A percentile compares a stretch with the other conserved stretches of the same genome.
These are phyloP conservation scores for Agroathelia rolfsii DNA, from an alignment of 1,284 basidiomycete genomes.

Conservation along the genomic window DNA sequence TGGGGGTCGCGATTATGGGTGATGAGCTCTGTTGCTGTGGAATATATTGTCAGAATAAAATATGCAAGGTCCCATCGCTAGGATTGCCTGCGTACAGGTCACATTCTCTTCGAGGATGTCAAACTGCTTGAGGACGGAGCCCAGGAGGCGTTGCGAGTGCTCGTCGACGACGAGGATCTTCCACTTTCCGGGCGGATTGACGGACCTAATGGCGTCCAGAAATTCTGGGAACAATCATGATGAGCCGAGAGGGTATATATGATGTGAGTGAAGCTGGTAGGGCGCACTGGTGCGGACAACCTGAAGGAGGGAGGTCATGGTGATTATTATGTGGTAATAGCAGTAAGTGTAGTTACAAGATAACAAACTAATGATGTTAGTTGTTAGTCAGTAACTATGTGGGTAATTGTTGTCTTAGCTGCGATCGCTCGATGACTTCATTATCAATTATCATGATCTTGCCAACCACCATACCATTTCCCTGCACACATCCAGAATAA, in stretches of 20 bases:
- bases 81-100: constrained; percentile 54
- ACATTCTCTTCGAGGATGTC: constrained; percentile 93
- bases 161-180: constrained; percentile 97
- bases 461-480: too few relatives aligned
- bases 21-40: constrained; percentile 72
- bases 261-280: neutral
- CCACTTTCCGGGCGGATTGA: constrained; percentile 79
- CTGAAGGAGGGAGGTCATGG: constrained; percentile 47
- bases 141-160: constrained; percentile 77
- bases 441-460: too few relatives aligned
- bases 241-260: too few relatives aligned
- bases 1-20: constrained; percentile 67
- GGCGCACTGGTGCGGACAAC: constrained; percentile 43
- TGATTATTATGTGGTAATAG: too few relatives aligned
- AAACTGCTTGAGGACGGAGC: constrained; percentile 84
- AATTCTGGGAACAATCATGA: constrained; percentile 40
- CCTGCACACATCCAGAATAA: too few relatives aligned
- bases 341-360: too few relatives aligned
- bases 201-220: constrained; percentile 70
- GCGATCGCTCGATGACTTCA: too few relatives aligned
- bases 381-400: neutral
- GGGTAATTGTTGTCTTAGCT: too few relatives aligned
- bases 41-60: constrained; percentile 9
- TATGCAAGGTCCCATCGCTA: constrained; percentile 1
- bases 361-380: neutral